These are phyloP conservation scores for Periconia sp. DNA, from an alignment of 2,329 filamentous ascomycete species.

Conservation along the genomic window DNA sequence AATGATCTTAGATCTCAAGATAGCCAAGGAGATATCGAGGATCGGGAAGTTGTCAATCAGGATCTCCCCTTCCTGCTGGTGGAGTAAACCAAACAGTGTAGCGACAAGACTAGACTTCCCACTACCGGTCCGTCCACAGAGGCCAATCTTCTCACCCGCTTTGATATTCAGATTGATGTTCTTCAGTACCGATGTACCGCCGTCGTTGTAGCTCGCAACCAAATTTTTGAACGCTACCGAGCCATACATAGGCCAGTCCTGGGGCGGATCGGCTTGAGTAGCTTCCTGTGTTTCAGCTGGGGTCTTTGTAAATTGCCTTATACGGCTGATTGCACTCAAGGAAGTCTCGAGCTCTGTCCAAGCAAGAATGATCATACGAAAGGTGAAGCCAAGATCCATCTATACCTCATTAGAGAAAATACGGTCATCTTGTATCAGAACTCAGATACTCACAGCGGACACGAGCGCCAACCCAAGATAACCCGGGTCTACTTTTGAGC, in stretches of 20 bases:
- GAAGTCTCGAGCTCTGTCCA: slow-evolving; percentile 80
- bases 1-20: slow-evolving; percentile 57
- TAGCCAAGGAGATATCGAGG: slow-evolving; percentile 46
- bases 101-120: slow-evolving; percentile 52
- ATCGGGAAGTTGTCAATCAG: slow-evolving; percentile 53
- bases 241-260: slow-evolving; percentile 47
- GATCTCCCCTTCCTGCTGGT: slow-evolving; percentile 47
- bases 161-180: slow-evolving; percentile 51
- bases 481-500: slow-evolving; percentile 72
- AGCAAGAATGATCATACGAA: slow-evolving; percentile 78
- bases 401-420: slow-evolving; percentile 95
- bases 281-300: slow-evolving; percentile 91
- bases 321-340: slow-evolving; percentile 89
- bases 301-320: slow-evolving; percentile 90
- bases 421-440: no score
- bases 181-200: slow-evolving; percentile 40
- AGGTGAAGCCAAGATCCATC: slow-evolving; percentile 93
- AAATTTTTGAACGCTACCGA: slow-evolving; percentile 45
- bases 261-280: slow-evolving; percentile 60
- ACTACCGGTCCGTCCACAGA: slow-evolving; percentile 59
- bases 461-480: slow-evolving; percentile 87
- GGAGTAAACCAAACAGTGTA: slow-evolving; percentile 49
- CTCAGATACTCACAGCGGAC: slow-evolving; percentile 88
- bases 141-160: slow-evolving; percentile 42
- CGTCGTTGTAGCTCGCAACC: slow-evolving; percentile 42